Percentiles rank a stretch among this genome's conserved stretches.
phyloP scores from a whole-genome alignment of 2,329 filamentous ascomycete genomes.

The Fusarium keratoplasticum region DNA sequence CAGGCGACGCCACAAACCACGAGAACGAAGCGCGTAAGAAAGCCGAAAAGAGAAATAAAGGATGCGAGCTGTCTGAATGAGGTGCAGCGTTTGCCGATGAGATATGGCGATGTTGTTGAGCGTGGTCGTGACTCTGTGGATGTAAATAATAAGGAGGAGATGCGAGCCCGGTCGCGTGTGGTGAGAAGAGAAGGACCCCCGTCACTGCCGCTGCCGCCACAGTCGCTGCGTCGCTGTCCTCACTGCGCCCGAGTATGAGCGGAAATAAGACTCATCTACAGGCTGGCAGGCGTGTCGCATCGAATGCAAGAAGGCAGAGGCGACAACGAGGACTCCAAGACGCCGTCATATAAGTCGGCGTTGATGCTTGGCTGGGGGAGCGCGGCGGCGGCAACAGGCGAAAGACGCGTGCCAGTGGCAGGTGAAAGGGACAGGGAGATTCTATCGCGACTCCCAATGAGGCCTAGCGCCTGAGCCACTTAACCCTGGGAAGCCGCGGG shows the following conservation, averaged over 20 bases:
- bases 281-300: conserved; percentile 12
- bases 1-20: conserved; percentile 32
- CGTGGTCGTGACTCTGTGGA: conserved; percentile 19
- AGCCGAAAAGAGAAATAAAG: conserved; percentile 6
- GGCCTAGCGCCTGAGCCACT: conserved; percentile 43
- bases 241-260: conserved; percentile 16
- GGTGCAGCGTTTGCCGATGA: conserved; percentile 15
- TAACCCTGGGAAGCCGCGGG: conserved; percentile 32
- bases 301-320: conserved; percentile 12
- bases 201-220: conserved; percentile 24
- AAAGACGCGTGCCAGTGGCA: conserved; percentile 48
- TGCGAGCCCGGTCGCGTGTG: conserved; percentile 38
- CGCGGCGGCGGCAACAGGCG: conserved; percentile 31
- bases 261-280: conserved; percentile 1
- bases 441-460: conserved; percentile 46
- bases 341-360: conserved; percentile 33
- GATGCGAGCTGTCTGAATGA: not conserved
- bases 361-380: conserved; percentile 32
- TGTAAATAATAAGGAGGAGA: conserved; percentile 43
- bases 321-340: conserved; percentile 11
- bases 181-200: conserved; percentile 26
- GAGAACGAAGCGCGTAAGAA: not conserved
- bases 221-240: conserved; percentile 21
- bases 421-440: conserved; percentile 43
- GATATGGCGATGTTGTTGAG: conserved; percentile 9